phyloP scores from a whole-genome alignment of 768 basidiomycete genomes.

The Tylopilus sp. region DNA sequence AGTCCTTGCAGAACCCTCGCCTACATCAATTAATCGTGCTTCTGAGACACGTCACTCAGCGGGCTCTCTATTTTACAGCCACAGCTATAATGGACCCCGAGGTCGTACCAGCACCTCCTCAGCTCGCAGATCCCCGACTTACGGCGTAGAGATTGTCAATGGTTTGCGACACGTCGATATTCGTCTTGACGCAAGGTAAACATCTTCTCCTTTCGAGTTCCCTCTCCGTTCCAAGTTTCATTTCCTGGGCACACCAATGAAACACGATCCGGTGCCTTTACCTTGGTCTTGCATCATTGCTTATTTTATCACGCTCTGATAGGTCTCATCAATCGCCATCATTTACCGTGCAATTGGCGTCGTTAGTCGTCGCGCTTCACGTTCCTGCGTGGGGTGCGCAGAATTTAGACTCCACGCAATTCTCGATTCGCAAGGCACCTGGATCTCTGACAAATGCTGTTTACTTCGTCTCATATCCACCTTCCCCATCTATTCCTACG shows the following conservation, averaged over 20 bases:
- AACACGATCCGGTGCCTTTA: slow-evolving; percentile 30
- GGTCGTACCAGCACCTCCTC: slow-evolving; percentile 33
- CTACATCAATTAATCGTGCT: background rate
- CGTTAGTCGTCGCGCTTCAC: slow-evolving; percentile 51
- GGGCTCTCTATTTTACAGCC: slow-evolving; percentile 6
- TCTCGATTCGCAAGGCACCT: slow-evolving; percentile 77
- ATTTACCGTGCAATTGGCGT: slow-evolving; percentile 55
- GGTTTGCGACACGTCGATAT: slow-evolving; percentile 56
- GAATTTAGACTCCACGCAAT: slow-evolving; percentile 40
- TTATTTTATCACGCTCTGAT: slow-evolving; percentile 18
- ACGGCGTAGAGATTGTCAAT: slow-evolving; percentile 49
- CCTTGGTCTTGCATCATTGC: slow-evolving; percentile 10
- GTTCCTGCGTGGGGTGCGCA: slow-evolving; percentile 56
- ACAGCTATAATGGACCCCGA: slow-evolving; percentile 10
- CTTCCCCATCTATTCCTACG: slow-evolving; percentile 49
- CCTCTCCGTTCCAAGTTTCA: slow-evolving; percentile 22
- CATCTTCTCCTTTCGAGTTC: slow-evolving; percentile 22
- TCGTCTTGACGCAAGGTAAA: slow-evolving; percentile 71
- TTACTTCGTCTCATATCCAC: slow-evolving; percentile 86
- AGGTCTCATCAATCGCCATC: slow-evolving; percentile 63
- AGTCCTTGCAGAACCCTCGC: slow-evolving; percentile 12
- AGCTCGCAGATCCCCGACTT: slow-evolving; percentile 34
- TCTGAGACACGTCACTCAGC: slow-evolving; percentile 5
- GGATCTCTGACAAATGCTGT: slow-evolving; percentile 95
- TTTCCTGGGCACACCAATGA: slow-evolving; percentile 23